These are phyloP conservation scores for Xylaria sp. DNA, from an alignment of 2,329 filamentous ascomycete genomes.

Conservation along the genomic window DNA sequence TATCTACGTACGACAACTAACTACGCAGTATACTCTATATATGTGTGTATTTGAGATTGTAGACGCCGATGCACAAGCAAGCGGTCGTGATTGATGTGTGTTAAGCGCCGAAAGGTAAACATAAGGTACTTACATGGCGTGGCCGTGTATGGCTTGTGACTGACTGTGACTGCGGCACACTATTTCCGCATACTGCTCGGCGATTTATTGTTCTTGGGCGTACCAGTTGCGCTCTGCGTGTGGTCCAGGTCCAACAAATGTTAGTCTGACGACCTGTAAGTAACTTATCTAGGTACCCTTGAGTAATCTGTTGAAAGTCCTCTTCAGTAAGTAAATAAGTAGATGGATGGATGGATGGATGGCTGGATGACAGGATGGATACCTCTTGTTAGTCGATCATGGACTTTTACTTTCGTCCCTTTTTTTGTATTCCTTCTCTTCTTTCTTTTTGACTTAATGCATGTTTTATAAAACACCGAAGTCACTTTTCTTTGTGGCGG, in stretches of 20 bases:
- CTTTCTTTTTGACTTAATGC: neutral
- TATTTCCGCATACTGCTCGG: neutral
- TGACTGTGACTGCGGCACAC: neutral
- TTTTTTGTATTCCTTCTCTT: neutral
- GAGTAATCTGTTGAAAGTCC: neutral
- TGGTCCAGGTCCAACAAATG: neutral
- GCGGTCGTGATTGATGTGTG: neutral
- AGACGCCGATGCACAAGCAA: neutral
- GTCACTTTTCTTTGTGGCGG: neutral
- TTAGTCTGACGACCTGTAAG: neutral
- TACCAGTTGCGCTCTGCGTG: neutral
- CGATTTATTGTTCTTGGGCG: slow-evolving; percentile 4
- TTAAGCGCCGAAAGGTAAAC: neutral
- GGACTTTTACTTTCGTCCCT: neutral
- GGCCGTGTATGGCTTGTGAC: neutral
- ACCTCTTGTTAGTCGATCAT: too few relatives aligned
- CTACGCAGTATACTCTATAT: neutral
- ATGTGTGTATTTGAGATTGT: neutral
- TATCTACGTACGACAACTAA: neutral
- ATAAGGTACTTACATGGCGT: too few relatives aligned
- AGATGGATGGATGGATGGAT: too few relatives aligned
- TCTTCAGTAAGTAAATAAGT: too few relatives aligned
- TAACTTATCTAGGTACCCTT: neutral
- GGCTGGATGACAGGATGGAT: too few relatives aligned
- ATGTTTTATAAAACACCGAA: neutral